Conservation (phyloP, 129 eudicot species). For the Saussurea involucrata region DNA sequence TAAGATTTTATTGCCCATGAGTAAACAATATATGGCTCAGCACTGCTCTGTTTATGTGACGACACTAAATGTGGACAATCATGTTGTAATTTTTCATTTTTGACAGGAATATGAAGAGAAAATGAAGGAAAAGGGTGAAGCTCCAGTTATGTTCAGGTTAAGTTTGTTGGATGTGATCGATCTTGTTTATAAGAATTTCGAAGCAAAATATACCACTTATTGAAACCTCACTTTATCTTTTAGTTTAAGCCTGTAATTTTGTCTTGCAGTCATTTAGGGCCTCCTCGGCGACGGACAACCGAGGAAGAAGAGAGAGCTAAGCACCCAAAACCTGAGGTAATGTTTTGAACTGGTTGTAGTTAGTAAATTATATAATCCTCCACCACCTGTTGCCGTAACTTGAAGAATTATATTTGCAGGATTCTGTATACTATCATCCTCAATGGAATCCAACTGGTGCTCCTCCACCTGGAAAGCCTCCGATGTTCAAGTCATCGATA, state of each 20-base stretch:
- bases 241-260: background rate
- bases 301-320: constrained; percentile 88
- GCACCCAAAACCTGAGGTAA: constrained; percentile 87
- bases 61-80: background rate
- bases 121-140: constrained; percentile 95
- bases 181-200: constrained; percentile 5
- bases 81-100: background rate
- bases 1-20: background rate
- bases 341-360: constrained; percentile 1
- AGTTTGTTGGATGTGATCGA: background rate
- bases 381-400: background rate
- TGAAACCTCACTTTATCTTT: background rate
- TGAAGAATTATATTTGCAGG: constrained; percentile 44
- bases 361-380: background rate
- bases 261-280: constrained; percentile 78
- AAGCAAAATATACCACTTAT: background rate
- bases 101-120: constrained; percentile 91
- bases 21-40: background rate
- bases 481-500: constrained; percentile 89
- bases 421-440: constrained; percentile 94
- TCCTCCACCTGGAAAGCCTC: constrained; percentile 99
- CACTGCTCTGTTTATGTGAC: background rate
- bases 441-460: constrained; percentile 96
- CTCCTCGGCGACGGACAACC: constrained; percentile 59
- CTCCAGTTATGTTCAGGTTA: constrained; percentile 97